Percentiles rank a stretch among this genome's conserved stretches.
Evolutionary conservation across 1,284 basidiomycete species (phyloP).

Genomic region (Microstroma glucosiphilum): DNA sequence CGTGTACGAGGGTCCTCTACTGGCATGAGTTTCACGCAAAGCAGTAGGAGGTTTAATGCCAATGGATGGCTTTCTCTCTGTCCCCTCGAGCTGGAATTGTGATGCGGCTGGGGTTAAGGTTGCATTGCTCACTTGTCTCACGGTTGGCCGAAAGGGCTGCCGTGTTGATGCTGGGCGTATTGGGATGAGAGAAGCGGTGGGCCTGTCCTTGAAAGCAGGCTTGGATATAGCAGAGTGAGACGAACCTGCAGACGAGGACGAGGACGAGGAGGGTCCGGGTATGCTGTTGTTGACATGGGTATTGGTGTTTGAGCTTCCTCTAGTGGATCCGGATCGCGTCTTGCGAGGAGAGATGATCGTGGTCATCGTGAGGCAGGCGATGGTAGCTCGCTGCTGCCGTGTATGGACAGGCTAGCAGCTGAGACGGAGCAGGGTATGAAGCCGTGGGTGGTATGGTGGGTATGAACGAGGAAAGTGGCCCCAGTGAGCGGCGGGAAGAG

Average conservation of each 20-base stretch:
- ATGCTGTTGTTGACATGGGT: not conserved
- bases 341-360: not conserved
- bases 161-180: not conserved
- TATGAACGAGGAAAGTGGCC: too few species aligned
- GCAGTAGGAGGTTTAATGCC: too few species aligned
- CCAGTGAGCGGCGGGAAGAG: too few species aligned
- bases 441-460: too few species aligned
- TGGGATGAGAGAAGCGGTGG: not conserved
- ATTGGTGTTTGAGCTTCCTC: not conserved
- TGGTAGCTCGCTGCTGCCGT: not conserved
- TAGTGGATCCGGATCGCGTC: not conserved
- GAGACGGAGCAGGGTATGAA: not conserved
- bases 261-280: not conserved
- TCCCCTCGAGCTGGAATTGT: too few species aligned
- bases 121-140: not conserved
- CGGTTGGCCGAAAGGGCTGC: conserved; percentile 5
- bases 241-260: not conserved
- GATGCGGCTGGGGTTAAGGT: too few species aligned
- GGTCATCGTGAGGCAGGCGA: conserved; percentile 1
- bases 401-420: not conserved
- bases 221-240: not conserved
- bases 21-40: too few species aligned
- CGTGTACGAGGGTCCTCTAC: too few species aligned
- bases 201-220: not conserved
- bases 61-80: too few species aligned